Conservation (phyloP, 1,139 yeast genomes). For the Geotrichum cucujoidarum region DNA sequence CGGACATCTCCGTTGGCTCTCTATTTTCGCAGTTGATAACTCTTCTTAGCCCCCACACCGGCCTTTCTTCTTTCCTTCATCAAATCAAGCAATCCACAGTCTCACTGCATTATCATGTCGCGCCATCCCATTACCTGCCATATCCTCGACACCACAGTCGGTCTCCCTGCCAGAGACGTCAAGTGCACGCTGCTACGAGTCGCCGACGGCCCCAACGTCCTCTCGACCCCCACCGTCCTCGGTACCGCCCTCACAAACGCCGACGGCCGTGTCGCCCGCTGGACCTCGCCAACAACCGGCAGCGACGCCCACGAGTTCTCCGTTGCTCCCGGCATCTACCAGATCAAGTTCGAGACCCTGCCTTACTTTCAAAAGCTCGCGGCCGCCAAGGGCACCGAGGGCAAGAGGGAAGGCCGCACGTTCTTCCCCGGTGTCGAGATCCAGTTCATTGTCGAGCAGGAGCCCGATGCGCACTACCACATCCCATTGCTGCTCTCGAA, state of each 20-base stretch:
- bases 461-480: conserved; percentile 78
- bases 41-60: not conserved
- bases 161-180: conserved; percentile 71
- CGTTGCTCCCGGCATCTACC: conserved; percentile 59
- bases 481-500: conserved; percentile 78
- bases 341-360: conserved; percentile 69
- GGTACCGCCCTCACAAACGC: conserved; percentile 63
- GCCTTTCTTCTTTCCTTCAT: not conserved
- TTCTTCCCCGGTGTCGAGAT: conserved; percentile 87
- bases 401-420: conserved; percentile 37
- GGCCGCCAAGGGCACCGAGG: conserved; percentile 20
- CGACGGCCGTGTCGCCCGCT: conserved; percentile 71
- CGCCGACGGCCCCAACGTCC: not conserved
- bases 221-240: conserved; percentile 38
- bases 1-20: not conserved
- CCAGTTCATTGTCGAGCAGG: conserved; percentile 55
- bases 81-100: too few relatives aligned
- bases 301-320: conserved; percentile 25
- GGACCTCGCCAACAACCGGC: conserved; percentile 50
- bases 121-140: conserved; percentile 74
- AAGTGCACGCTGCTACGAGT: conserved; percentile 32
- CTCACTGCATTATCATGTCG: conserved; percentile 2
- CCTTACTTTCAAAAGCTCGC: conserved; percentile 48
- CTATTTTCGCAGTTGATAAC: not conserved
- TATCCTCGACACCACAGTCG: conserved; percentile 76